Percentiles rank a stretch among this genome's conserved stretches.
phyloP scores from a whole-genome alignment of 192 early-diverging fungal genomes.

The Allomyces arbusculus region DNA sequence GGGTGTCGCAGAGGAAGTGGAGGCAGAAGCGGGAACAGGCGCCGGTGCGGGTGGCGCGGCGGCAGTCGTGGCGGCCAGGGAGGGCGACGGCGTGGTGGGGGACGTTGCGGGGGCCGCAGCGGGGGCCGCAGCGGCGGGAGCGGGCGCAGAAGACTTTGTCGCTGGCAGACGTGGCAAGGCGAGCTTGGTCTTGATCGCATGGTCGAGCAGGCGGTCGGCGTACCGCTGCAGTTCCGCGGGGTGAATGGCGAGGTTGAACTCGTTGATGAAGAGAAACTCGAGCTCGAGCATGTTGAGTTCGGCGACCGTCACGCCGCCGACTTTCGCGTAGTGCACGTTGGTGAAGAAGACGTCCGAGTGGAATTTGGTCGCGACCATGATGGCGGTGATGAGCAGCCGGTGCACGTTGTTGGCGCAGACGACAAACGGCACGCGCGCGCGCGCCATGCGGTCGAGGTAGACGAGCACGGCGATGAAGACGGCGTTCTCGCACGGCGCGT shows the following conservation, averaged over 20 bases:
- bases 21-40: too few species aligned
- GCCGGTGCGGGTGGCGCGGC: too few species aligned
- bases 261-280: slow-evolving; percentile 66
- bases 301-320: slow-evolving; percentile 69
- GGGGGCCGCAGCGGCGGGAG: too few species aligned
- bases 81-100: too few species aligned
- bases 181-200: not conserved
- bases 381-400: slow-evolving; percentile 69
- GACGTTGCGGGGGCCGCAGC: too few species aligned
- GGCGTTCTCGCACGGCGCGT: slow-evolving; percentile 82
- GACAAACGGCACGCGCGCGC: slow-evolving; percentile 39
- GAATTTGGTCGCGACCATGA: slow-evolving; percentile 76
- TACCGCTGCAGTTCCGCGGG: slow-evolving; percentile 61
- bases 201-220: slow-evolving; percentile 45
- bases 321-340: slow-evolving; percentile 72
- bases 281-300: slow-evolving; percentile 85
- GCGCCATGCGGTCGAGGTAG: slow-evolving; percentile 69
- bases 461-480: slow-evolving; percentile 71
- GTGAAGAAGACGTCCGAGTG: slow-evolving; percentile 87
- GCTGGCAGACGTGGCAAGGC: too few species aligned
- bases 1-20: too few species aligned
- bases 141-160: too few species aligned
- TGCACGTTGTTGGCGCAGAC: slow-evolving; percentile 81
- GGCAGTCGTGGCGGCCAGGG: too few species aligned
- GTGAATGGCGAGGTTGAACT: slow-evolving; percentile 61